Base-by-base conservation (phyloP, 1,284 basidiomycete species). In the Rhodotorula mucilaginosa region DNA sequence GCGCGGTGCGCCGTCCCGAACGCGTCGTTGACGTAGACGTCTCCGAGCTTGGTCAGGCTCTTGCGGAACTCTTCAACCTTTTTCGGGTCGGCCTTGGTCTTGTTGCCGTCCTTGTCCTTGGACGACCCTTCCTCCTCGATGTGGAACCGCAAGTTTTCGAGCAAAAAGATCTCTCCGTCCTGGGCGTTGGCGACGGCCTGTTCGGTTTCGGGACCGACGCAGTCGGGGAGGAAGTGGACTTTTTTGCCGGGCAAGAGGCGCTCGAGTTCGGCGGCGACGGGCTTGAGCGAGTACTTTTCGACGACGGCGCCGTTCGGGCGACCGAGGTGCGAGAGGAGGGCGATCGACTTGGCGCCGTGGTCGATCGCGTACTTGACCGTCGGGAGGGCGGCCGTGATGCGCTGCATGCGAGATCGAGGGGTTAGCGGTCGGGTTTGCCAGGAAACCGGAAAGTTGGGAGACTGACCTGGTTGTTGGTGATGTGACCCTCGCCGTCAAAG, bases 1-100 rank as follows among this genome's bases (percentile, higher is more conserved):
- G 93, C 95, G 78, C 96, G 92, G 84, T 99, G 96, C 56, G 96
- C 97, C 65, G 96, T 98, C 69, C 96, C 96, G 82, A 99, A 99
- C 54, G 96, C 97, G 81, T 99, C 96, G 85, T 99, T 99, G 82
- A 99, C 86, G 83, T 98, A 99, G 77, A 99, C 91, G 80, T 98
- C 94, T 65, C 93, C 95, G 76, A 99, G 90, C 76, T 87, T 88
- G 75, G 96, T 98, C 78, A 99, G 88, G 56, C 88, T 85, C 80
- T 90, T 86, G 65, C 94, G 88, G 86, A 99, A 98, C 79, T 89
- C 86, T 67, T 89, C 83, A 77, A 98, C 93, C 76, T 87, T 88
- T 66, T 86, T 86, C 65, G 90, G 85, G 82, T 95, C 91, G 51
- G 96, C 95, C 84, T 97, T 97, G 80, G 87, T 89, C 86, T 97